Percentiles rank a stretch among this genome's conserved stretches.
These are phyloP conservation scores for Clitoria ternatea DNA, from an alignment of 306 rosid species.

Conservation along the genomic window DNA sequence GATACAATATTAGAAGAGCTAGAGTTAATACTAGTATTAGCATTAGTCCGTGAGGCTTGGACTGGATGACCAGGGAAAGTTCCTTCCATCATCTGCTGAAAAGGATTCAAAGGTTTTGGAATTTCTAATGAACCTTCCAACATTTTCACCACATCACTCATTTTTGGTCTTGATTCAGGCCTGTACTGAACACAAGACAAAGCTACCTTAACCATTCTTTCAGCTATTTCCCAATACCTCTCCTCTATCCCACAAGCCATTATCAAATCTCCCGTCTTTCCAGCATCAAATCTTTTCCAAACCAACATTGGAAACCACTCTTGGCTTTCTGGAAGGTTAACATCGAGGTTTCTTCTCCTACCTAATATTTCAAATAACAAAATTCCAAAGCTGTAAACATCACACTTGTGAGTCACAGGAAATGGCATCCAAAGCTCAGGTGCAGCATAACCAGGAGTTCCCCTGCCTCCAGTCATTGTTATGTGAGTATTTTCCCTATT, in stretches of 20 bases:
- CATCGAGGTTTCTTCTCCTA: constrained; percentile 30
- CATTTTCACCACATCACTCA: constrained; percentile 42
- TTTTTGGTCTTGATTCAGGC: constrained; percentile 36
- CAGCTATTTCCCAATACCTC: constrained; percentile 18
- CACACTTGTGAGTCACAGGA: constrained; percentile 38
- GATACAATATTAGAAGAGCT: not conserved
- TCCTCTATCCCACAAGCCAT: constrained; percentile 28
- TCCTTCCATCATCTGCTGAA: constrained; percentile 10
- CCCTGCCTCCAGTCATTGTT: constrained; percentile 29
- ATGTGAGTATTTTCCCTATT: constrained; percentile 26
- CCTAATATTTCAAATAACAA: constrained; percentile 36
- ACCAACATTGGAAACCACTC: constrained; percentile 38
- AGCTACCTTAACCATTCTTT: constrained; percentile 37
- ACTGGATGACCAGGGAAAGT: not conserved
- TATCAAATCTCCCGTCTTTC: not conserved
- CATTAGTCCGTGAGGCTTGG: not conserved
- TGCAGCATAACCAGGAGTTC: constrained; percentile 43
- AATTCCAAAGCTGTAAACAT: constrained; percentile 43
- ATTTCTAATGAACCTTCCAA: constrained; percentile 41
- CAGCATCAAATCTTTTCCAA: constrained; percentile 27
- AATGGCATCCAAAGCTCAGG: constrained; percentile 38
- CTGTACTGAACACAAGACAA: constrained; percentile 34
- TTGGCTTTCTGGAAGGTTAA: not conserved
- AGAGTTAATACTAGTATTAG: not conserved
- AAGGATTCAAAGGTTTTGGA: constrained; percentile 33